Evolutionary conservation across 331 rosid genomes (phyloP).

Genomic region (Rosa hybrid): DNA sequence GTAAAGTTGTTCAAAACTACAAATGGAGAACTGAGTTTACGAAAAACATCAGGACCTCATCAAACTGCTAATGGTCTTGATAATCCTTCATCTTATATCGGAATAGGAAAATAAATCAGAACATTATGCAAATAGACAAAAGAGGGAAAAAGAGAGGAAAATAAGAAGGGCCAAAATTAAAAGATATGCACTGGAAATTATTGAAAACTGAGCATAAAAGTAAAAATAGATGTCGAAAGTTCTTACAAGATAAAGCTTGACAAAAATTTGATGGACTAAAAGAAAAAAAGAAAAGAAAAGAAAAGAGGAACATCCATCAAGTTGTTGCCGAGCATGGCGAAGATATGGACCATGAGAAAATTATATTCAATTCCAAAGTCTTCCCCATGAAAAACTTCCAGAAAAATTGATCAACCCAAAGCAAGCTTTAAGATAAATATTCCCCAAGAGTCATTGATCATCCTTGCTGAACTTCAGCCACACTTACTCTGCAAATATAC

Average conservation of each 20-base stretch:
- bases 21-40: background rate
- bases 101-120: background rate
- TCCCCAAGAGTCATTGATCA: conserved; percentile 28
- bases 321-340: background rate
- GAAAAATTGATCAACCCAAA: conserved; percentile 18
- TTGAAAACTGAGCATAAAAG: background rate
- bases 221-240: background rate
- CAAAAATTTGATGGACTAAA: background rate
- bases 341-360: conserved; percentile 9
- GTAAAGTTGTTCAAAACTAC: background rate
- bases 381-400: conserved; percentile 22
- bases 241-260: conserved; percentile 15
- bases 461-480: conserved; percentile 41
- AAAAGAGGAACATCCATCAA: background rate
- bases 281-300: background rate
- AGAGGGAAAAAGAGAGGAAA: background rate
- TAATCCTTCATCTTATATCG: background rate
- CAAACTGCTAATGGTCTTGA: background rate
- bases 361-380: conserved; percentile 16
- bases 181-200: background rate
- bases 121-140: background rate
- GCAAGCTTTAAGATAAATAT: conserved; percentile 27
- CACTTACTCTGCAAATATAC: conserved; percentile 49
- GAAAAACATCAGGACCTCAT: background rate
- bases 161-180: background rate